These are phyloP conservation scores for Leishmania martiniquensis DNA, from an alignment of 208 protist genomes.

Conservation along the genomic window DNA sequence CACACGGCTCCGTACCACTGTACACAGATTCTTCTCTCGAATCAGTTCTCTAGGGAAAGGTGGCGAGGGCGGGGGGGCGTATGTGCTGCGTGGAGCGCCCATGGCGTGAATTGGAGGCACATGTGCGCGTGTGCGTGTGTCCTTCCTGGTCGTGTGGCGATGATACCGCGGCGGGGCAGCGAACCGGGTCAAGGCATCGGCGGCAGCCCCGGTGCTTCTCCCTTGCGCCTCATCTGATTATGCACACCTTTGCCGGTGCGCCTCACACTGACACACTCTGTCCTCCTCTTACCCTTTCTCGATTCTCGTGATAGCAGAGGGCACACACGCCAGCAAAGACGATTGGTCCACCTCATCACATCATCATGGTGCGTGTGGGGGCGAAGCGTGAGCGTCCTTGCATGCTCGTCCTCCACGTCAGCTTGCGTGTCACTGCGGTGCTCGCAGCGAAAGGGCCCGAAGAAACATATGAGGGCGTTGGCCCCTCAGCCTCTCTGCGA, in stretches of 20 bases:
- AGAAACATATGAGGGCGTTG: background rate
- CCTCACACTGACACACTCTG: background rate
- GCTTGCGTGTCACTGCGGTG: slow-evolving; percentile 7
- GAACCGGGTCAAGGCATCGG: background rate
- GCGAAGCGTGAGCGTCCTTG: slow-evolving; percentile 35
- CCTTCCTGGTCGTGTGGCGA: background rate
- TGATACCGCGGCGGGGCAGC: background rate
- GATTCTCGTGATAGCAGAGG: background rate
- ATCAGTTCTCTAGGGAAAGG: background rate
- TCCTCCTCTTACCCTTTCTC: background rate
- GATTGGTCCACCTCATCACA: background rate
- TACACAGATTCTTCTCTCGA: background rate
- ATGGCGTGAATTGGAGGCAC: no score
- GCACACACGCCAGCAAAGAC: background rate
- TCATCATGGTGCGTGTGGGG: slow-evolving; percentile 27
- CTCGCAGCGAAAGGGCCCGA: background rate
- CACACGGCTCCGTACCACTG: background rate
- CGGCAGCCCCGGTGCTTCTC: background rate
- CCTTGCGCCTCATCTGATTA: background rate
- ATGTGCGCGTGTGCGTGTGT: background rate
- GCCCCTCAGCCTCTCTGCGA: slow-evolving; percentile 1
- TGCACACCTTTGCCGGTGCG: background rate
- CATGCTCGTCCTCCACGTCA: slow-evolving; percentile 23
- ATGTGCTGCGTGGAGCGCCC: background rate
- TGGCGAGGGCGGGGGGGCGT: background rate